Conservation (phyloP, 345 rosid genomes). For the Ricinus communis region DNA sequence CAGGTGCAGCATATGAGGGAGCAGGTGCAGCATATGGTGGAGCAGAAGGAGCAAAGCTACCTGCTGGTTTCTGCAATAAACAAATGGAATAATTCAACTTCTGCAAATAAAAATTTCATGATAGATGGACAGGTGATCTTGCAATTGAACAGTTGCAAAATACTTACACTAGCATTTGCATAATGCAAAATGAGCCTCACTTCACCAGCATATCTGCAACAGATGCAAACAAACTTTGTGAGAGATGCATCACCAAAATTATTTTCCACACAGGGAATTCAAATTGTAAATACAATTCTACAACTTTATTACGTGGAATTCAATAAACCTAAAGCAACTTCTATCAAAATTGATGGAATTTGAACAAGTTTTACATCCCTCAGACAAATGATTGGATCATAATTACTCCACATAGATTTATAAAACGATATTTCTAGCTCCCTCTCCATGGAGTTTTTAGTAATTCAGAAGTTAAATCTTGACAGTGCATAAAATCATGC, state of each 20-base stretch:
- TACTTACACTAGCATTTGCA: conserved; percentile 56
- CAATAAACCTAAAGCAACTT: background rate
- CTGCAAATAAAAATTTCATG: background rate
- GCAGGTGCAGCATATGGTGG: conserved; percentile 44
- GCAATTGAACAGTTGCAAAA: background rate
- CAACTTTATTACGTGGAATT: background rate
- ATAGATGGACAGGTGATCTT: background rate
- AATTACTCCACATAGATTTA: background rate
- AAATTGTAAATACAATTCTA: background rate
- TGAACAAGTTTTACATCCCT: background rate
- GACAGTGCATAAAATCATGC: background rate
- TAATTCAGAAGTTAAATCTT: background rate
- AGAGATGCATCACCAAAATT: background rate
- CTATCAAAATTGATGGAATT: background rate
- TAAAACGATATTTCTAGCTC: background rate
- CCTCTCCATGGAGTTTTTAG: background rate
- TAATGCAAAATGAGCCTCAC: conserved; percentile 70
- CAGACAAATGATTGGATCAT: background rate
- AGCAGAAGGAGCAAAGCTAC: conserved; percentile 41
- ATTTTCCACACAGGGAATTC: background rate
- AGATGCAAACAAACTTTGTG: background rate
- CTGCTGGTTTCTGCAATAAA: conserved; percentile 46
- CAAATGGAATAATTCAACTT: conserved; percentile 3
- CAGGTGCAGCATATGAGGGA: conserved; percentile 31
- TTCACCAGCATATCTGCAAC: conserved; percentile 79